Evolutionary conservation across 305 asterid genomes (phyloP).

Genomic region (Vinca major): DNA sequence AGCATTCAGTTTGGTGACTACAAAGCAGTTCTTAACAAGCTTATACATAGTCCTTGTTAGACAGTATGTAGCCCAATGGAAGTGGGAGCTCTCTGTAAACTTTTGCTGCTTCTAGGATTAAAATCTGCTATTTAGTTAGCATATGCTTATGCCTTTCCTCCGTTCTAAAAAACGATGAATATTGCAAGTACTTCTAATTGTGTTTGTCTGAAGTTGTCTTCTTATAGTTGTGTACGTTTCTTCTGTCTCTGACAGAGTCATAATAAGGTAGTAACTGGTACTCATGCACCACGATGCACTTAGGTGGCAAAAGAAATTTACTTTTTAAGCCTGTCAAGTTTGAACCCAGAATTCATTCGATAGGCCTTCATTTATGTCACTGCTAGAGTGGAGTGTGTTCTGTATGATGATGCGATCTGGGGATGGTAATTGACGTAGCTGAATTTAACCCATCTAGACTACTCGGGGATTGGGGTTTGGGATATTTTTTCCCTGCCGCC

Average conservation of each 20-base stretch:
- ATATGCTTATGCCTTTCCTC: not conserved
- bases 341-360: no score
- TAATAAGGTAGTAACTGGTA: no score
- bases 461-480: no score
- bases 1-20: constrained; percentile 30
- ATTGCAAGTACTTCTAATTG: not conserved
- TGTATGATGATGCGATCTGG: no score
- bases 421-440: no score
- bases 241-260: not conserved
- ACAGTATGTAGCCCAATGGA: constrained; percentile 2
- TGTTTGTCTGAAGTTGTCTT: not conserved
- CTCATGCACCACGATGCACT: no score
- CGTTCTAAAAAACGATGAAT: not conserved
- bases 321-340: no score
- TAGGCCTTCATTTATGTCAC: no score
- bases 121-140: not conserved
- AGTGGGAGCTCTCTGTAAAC: not conserved
- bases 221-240: not conserved
- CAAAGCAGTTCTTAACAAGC: constrained; percentile 17
- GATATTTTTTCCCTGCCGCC: no score
- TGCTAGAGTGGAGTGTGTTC: no score
- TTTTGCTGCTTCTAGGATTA: not conserved
- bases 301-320: no score
- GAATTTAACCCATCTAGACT: no score
- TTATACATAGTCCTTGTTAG: constrained; percentile 17